Evolutionary conservation across 768 basidiomycete genomes (phyloP), one percentile per base, ranked within the genome.

Genomic region (Phanerochaete sordida): DNA sequence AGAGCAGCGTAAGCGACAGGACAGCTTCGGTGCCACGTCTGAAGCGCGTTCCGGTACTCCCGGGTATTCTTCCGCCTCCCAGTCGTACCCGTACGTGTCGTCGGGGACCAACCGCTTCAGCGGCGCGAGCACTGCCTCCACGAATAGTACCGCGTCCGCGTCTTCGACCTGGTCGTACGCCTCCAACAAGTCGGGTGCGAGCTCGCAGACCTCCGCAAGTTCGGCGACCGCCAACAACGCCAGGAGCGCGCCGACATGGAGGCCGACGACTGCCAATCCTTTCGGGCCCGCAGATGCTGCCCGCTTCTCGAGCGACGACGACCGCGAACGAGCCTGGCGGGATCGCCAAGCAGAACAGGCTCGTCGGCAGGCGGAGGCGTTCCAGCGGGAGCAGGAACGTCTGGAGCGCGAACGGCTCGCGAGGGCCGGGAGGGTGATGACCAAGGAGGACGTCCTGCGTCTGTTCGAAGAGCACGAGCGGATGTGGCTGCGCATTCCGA

Each of bases 341-440:
- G 82, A 85, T 30, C 82, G 82, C 16, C 85, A 87, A 62, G 84
- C 79, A 23, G 85, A 89, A 65, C 81, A 84, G 30, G 81, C 81
- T 28, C 78, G 82, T 48, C 77, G 80, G 61, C 89, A 88, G 68
- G 84, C 87, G 67, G 88, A 90, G 75, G 77, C 76, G 57, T 91
- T 90, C 73, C 81, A 81, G 46, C 78, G 77, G 59, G 86, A 89
- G 69, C 87, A 91, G 69, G 86, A 87, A 69, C 76, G 78, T 46
- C 45, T 80, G 55, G 77, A 84, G 47, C 78, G 77, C 62, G 78
- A 81, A 60, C 74, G 80, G 46, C 74, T 74, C 57, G 64, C 73
- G 5, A 75, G 65, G 60, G 56, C 69, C 48, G 56, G 70, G n/a
- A 80, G 76, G 60, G 76, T 78, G 27, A 71, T 84, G 67, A 77